A percentile compares a stretch with the other conserved stretches of the same genome.
phyloP scores from a whole-genome alignment of 176 grass and related monocot genomes.

The Zoysia pacifica region DNA sequence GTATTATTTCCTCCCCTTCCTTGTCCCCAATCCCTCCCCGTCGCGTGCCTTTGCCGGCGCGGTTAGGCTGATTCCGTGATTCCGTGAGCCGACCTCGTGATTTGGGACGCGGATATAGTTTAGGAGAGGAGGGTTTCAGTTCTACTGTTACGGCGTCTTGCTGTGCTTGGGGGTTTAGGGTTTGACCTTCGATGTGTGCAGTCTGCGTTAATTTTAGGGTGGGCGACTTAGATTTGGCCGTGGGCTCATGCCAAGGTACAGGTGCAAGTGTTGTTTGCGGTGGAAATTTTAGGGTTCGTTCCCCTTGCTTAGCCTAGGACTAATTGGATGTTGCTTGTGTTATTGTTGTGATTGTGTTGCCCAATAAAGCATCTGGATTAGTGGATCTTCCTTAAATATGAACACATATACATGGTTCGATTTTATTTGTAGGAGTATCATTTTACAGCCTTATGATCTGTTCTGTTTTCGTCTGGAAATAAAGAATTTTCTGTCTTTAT shows the following conservation, averaged over 20 bases:
- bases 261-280: neutral
- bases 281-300: neutral
- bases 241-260: neutral
- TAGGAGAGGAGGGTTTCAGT: neutral
- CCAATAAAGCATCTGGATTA: neutral
- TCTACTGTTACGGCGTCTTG: neutral
- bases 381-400: neutral
- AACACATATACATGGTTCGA: neutral
- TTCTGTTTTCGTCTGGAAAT: neutral
- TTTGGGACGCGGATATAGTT: neutral
- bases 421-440: too few species aligned
- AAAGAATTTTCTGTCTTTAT: neutral
- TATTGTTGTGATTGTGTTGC: neutral
- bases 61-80: neutral
- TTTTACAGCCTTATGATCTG: neutral
- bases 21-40: neutral
- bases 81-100: neutral
- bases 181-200: neutral
- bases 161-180: conserved; percentile 14
- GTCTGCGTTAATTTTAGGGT: neutral
- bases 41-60: neutral
- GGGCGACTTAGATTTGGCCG: neutral
- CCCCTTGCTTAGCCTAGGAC: neutral
- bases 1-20: neutral
- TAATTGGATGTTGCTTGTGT: neutral